Evolutionary conservation across 345 rosid genomes (phyloP), one percentile per base, ranked within the genome.

Genomic region (Carallia brachiata): DNA sequence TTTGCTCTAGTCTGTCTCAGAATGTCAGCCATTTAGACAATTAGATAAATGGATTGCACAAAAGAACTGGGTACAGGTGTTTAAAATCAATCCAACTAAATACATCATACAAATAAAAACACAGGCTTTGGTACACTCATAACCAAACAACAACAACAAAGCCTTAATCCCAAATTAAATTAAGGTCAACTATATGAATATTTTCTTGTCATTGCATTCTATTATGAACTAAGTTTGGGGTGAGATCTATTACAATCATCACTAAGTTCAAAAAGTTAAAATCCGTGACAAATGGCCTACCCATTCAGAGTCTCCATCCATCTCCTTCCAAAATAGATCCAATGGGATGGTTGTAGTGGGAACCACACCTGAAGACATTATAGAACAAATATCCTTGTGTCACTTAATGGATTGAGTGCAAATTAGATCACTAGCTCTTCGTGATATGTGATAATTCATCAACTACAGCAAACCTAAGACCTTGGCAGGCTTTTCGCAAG

Each of bases 261-360:
- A 56, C 32, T 56, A 9, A 27, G 12, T 56, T 56, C 10, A 27
- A 56, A 19, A 56, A 13, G 7, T 7, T 7, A 27, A 56, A 56
- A 2, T 9, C 32, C 16, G 6, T 40, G 65, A 72, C 52, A 59
- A 74, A 80, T 61, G 64, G 17, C 83, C 72, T 84, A 95, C 97
- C 99, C 97, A 95, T 81, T 92, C 99, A 55, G 97, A 89, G 62
- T 92, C 97, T 74, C 97, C 97, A 85, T 88, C 97, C 88, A 83
- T 84, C 83, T 81, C 96, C 88, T 87, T 95, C 96, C 99, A 90
- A 66, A 83, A 86, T 71, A 90, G 62, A 79, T 92, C 96, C 75
- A 86, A 70, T 70, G 85, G 96, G 76, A 88, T 76, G 67, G 93
- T 83, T 70, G 84, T 73, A 50, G 77, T 70, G 67, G 97, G 99